phyloP scores from a whole-genome alignment of 2,329 filamentous ascomycete species.

The Aureobasidium mangrovei region DNA sequence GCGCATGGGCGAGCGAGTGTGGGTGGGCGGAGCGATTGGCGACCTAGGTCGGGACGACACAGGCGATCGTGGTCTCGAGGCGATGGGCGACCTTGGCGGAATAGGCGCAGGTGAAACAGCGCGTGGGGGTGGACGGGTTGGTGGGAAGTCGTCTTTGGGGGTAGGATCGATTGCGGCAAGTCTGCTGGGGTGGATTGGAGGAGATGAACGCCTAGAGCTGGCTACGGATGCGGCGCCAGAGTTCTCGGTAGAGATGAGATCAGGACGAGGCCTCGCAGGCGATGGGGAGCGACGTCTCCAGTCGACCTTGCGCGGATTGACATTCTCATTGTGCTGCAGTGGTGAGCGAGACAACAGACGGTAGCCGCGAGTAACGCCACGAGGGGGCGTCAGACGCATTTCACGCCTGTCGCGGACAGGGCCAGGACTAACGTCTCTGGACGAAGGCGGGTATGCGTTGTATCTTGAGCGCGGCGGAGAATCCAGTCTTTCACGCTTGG shows the following conservation, averaged over 20 bases:
- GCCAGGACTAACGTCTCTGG: slow-evolving; percentile 15
- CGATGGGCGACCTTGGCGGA: slow-evolving; percentile 4
- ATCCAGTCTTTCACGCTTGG: slow-evolving; percentile 33
- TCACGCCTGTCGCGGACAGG: slow-evolving; percentile 32
- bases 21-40: background rate
- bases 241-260: slow-evolving; percentile 36
- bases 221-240: slow-evolving; percentile 47
- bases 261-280: slow-evolving; percentile 28
- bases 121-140: slow-evolving; percentile 22
- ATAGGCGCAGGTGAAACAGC: slow-evolving; percentile 18
- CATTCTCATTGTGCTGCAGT: slow-evolving; percentile 41
- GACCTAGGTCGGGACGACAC: slow-evolving; percentile 1
- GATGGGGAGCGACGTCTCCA: slow-evolving; percentile 49
- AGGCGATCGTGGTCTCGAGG: slow-evolving; percentile 2
- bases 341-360: slow-evolving; percentile 47
- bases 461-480: slow-evolving; percentile 36
- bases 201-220: slow-evolving; percentile 55
- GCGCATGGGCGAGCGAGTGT: slow-evolving; percentile 26
- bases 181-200: slow-evolving; percentile 48
- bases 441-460: slow-evolving; percentile 37
- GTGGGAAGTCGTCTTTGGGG: slow-evolving; percentile 16
- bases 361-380: slow-evolving; percentile 30
- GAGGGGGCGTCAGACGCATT: slow-evolving; percentile 23
- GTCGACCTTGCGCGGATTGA: slow-evolving; percentile 40
- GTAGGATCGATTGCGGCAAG: slow-evolving; percentile 28